Evolutionary conservation across 2,329 filamentous ascomycete species (phyloP).

Genomic region (Nemania sp.): DNA sequence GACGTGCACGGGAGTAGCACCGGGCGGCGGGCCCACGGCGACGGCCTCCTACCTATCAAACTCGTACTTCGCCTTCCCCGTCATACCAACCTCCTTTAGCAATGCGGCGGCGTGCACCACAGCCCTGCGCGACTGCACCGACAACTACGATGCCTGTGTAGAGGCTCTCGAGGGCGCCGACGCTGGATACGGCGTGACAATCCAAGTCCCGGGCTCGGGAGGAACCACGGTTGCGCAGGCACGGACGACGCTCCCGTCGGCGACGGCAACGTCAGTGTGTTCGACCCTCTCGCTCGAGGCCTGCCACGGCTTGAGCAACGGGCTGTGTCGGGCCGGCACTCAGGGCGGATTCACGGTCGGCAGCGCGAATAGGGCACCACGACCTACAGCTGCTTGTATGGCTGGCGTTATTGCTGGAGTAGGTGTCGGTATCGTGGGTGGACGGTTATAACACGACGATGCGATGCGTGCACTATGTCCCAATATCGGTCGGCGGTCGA

Average conservation of each 20-base stretch:
- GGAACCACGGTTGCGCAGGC: slow-evolving; percentile 64
- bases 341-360: slow-evolving; percentile 48
- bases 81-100: slow-evolving; percentile 64
- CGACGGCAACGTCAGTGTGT: slow-evolving; percentile 66
- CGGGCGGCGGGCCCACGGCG: slow-evolving; percentile 52
- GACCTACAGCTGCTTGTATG: slow-evolving; percentile 48
- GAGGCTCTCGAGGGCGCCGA: slow-evolving; percentile 58
- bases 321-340: slow-evolving; percentile 54
- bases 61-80: slow-evolving; percentile 70
- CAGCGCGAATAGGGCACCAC: slow-evolving; percentile 45
- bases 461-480: not conserved
- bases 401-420: slow-evolving; percentile 50
- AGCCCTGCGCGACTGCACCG: slow-evolving; percentile 63
- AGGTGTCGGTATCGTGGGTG: slow-evolving; percentile 49
- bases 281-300: slow-evolving; percentile 65
- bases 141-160: slow-evolving; percentile 67
- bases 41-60: slow-evolving; percentile 67
- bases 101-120: slow-evolving; percentile 64
- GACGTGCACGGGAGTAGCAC: slow-evolving; percentile 68
- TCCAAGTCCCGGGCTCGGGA: slow-evolving; percentile 65
- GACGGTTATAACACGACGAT: slow-evolving; percentile 39
- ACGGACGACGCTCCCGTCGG: slow-evolving; percentile 55
- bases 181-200: slow-evolving; percentile 64
- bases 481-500: not conserved
- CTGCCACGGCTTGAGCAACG: slow-evolving; percentile 59